phyloP scores from a whole-genome alignment of 2,329 filamentous ascomycete species.

The Ophiostoma himal-ulmi region DNA sequence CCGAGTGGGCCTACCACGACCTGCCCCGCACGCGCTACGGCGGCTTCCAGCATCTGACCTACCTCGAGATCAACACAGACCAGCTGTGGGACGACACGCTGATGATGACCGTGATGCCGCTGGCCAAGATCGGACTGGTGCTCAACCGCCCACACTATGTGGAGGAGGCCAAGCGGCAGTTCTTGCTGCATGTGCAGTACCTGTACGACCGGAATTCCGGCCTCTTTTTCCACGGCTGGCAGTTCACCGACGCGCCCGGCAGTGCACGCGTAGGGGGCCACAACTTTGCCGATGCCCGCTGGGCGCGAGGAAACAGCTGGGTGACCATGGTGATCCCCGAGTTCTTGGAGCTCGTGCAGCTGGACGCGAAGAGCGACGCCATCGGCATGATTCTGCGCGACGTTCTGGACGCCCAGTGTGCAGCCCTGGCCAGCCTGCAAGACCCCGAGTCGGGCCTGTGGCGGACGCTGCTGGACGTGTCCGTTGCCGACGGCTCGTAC shows the following conservation, averaged over 20 bases:
- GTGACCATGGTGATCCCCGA: slow-evolving; percentile 79
- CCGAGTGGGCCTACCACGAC: slow-evolving; percentile 75
- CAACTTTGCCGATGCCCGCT: slow-evolving; percentile 53
- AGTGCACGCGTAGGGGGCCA: slow-evolving; percentile 38
- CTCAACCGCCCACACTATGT: slow-evolving; percentile 66
- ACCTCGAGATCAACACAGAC: slow-evolving; percentile 62
- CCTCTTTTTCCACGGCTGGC: slow-evolving; percentile 78
- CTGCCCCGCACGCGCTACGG: slow-evolving; percentile 65
- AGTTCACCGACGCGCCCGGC: slow-evolving; percentile 41
- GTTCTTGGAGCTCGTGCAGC: slow-evolving; percentile 65
- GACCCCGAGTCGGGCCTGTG: slow-evolving; percentile 55
- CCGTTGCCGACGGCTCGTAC: slow-evolving; percentile 63
- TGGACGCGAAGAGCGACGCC: slow-evolving; percentile 35
- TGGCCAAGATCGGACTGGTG: slow-evolving; percentile 71
- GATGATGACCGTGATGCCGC: slow-evolving; percentile 80
- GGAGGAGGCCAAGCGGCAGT: slow-evolving; percentile 71
- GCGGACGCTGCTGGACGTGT: slow-evolving; percentile 66
- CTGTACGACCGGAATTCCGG: slow-evolving; percentile 66
- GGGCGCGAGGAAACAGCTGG: slow-evolving; percentile 64
- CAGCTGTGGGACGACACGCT: slow-evolving; percentile 82
- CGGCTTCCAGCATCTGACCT: slow-evolving; percentile 71
- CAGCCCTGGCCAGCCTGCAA: slow-evolving; percentile 58
- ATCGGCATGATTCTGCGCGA: slow-evolving; percentile 46
- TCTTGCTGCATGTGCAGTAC: slow-evolving; percentile 72
- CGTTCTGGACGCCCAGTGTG: slow-evolving; percentile 63